Conservation (phyloP, 257 asterid genomes). For the Solanum boliviense region DNA sequence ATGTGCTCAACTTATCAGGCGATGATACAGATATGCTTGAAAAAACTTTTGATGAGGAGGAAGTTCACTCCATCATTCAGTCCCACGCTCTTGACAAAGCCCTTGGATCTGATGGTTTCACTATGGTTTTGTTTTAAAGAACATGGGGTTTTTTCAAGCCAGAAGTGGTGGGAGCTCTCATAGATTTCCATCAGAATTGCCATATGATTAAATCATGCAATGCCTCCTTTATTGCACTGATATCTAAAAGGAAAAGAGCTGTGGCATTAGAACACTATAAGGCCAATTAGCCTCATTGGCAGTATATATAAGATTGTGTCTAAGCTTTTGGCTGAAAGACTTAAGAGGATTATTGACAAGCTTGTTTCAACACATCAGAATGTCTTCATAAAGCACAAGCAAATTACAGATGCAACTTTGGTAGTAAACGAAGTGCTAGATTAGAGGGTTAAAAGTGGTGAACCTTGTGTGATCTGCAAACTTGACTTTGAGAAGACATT, state of each 20-base stretch:
- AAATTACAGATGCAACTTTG: not conserved
- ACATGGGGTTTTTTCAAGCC: not conserved
- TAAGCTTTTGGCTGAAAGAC: not conserved
- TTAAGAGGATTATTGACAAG: not conserved
- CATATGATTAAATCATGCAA: not conserved
- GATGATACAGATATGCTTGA: not conserved
- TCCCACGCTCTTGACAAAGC: not conserved
- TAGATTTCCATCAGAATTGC: not conserved
- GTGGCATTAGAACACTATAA: not conserved
- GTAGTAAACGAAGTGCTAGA: not conserved
- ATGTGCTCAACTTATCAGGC: not conserved
- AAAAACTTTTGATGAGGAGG: not conserved
- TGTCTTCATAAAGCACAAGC: not conserved
- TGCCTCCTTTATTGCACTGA: not conserved
- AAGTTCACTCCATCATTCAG: not conserved
- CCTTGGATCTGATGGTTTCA: not conserved
- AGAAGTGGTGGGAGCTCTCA: not conserved
- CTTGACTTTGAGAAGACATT: not conserved
- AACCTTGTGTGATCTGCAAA: not conserved
- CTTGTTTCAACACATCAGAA: not conserved
- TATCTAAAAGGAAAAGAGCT: not conserved
- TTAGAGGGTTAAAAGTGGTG: not conserved
- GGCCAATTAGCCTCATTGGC: not conserved
- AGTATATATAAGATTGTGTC: not conserved
- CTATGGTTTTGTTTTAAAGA: not conserved